Conservation (phyloP, 306 rosid species). For the Begonia peltatifolia region DNA sequence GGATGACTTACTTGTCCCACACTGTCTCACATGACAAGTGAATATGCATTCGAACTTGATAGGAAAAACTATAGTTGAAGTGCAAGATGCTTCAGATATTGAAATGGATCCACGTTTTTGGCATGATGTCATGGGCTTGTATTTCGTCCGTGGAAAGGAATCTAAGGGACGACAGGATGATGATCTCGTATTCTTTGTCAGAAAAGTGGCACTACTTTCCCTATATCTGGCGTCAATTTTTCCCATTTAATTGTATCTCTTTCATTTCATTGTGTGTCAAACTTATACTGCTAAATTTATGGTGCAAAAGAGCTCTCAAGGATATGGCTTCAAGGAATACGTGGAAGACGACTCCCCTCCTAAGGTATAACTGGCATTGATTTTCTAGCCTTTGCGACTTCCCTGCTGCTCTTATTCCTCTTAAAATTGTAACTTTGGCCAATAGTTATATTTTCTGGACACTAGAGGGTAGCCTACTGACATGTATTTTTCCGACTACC, state of each 20-base stretch:
- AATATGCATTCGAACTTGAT: constrained; percentile 69
- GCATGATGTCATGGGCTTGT: constrained; percentile 76
- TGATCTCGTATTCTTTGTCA: constrained; percentile 82
- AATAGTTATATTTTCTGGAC: too few species aligned
- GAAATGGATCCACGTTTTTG: constrained; percentile 80
- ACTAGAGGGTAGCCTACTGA: too few species aligned
- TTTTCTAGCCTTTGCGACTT: too few species aligned
- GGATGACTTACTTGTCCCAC: too few species aligned
- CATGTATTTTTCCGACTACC: too few species aligned
- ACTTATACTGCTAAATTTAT: neutral
- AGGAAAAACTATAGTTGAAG: constrained; percentile 50
- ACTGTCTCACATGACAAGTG: constrained; percentile 15
- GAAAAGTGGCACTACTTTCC: constrained; percentile 41
- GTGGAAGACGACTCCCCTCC: constrained; percentile 43
- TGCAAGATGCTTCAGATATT: constrained; percentile 46
- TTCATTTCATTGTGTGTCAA: too few species aligned
- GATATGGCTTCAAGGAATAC: constrained; percentile 31
- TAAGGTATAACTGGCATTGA: constrained; percentile 34
- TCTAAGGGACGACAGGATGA: constrained; percentile 76
- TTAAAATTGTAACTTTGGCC: neutral
- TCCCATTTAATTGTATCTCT: too few species aligned
- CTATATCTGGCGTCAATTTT: too few species aligned
- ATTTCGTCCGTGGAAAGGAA: constrained; percentile 65
- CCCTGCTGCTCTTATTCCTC: neutral
- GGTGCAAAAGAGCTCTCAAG: constrained; percentile 31